These are phyloP conservation scores for Cucumis variabilis DNA, from an alignment of 331 rosid genomes.

Conservation along the genomic window DNA sequence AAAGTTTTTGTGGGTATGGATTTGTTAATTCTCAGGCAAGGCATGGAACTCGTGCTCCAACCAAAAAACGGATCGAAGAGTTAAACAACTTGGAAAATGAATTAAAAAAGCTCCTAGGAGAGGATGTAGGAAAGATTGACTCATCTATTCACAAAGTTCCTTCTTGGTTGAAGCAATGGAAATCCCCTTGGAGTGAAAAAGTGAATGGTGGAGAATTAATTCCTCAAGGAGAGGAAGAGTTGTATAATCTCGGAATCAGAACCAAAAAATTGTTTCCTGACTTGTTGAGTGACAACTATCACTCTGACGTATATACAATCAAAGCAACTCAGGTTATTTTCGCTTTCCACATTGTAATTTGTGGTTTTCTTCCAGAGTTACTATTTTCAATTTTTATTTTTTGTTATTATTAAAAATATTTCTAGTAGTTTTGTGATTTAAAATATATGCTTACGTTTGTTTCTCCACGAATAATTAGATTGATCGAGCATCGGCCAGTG, in stretches of 20 bases:
- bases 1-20: neutral
- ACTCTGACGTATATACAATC: conserved; percentile 77
- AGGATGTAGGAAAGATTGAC: conserved; percentile 50
- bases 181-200: conserved; percentile 89
- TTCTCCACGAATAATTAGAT: conserved; percentile 53
- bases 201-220: conserved; percentile 76
- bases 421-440: too few species aligned
- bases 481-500: conserved; percentile 97
- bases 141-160: conserved; percentile 62
- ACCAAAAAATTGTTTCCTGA: conserved; percentile 63
- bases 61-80: conserved; percentile 77
- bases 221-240: conserved; percentile 75
- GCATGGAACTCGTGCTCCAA: conserved; percentile 95
- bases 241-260: conserved; percentile 77
- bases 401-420: neutral
- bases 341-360: conserved; percentile 1
- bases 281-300: conserved; percentile 82
- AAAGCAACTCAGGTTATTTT: conserved; percentile 79
- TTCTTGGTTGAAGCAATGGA: conserved; percentile 78
- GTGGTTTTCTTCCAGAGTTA: neutral
- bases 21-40: conserved; percentile 68
- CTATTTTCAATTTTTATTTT: too few species aligned
- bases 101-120: conserved; percentile 56
- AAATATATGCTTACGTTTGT: neutral
- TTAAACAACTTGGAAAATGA: conserved; percentile 58